phyloP scores from a whole-genome alignment of 2,329 filamentous ascomycete genomes.

The Stromatinia cepivora region DNA sequence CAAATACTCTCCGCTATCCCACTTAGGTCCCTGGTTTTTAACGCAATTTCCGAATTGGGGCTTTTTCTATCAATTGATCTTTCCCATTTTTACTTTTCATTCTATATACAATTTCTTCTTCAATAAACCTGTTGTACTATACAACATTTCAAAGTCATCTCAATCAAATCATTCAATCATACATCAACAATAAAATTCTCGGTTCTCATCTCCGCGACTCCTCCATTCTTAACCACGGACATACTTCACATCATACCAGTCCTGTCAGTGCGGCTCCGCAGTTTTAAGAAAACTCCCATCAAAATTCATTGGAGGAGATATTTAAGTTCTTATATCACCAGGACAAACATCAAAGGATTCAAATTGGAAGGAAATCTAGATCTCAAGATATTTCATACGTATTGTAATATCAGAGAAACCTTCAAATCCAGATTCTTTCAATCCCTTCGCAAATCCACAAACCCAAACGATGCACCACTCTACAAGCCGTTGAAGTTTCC shows the following conservation, averaged over 20 bases:
- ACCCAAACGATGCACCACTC: not conserved
- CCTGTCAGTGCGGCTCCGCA: not conserved
- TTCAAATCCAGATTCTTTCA: not conserved
- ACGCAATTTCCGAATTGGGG: conserved; percentile 14
- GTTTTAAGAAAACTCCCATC: not conserved
- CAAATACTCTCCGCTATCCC: not conserved
- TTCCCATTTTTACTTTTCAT: not conserved
- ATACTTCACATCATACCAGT: not conserved
- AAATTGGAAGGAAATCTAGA: not conserved
- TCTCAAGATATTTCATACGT: not conserved
- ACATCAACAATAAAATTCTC: not conserved
- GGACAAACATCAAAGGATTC: not conserved
- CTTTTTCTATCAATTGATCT: conserved; percentile 3
- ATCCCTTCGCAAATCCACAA: not conserved
- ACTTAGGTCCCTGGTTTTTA: not conserved
- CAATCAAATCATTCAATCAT: not conserved
- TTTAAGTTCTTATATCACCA: not conserved
- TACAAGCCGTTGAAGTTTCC: conserved; percentile 7
- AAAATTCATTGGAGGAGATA: not conserved
- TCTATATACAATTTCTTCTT: not conserved
- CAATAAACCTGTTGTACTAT: not conserved
- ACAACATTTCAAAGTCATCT: not conserved
- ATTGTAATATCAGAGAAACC: conserved; percentile 7
- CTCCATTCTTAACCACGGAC: not conserved
- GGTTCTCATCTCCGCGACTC: not conserved